These are phyloP conservation scores for Aleurites moluccanus DNA, from an alignment of 441 rosid species.

Conservation along the genomic window DNA sequence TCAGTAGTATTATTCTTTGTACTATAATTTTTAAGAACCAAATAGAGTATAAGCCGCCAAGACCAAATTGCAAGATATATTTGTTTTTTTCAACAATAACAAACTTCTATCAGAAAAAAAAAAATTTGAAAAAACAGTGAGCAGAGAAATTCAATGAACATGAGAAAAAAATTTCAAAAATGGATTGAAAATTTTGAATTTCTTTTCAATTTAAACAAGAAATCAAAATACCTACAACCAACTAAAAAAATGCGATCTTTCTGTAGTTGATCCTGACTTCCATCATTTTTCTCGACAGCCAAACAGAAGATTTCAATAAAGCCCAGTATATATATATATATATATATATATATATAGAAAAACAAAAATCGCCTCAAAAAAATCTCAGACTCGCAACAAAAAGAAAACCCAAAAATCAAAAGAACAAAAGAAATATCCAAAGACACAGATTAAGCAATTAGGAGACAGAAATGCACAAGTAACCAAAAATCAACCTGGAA, in stretches of 20 bases:
- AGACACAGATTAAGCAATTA: constrained; percentile 2
- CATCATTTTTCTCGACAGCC: constrained; percentile 8
- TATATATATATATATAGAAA: no score
- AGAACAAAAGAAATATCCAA: constrained; percentile 2
- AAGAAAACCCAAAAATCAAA: constrained; percentile 3
- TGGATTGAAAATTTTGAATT: not conserved
- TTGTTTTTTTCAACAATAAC: not conserved
- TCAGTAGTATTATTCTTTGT: not conserved
- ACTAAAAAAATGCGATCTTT: not conserved
- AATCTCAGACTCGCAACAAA: not conserved
- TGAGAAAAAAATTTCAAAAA: no score
- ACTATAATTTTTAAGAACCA: constrained; percentile 6
- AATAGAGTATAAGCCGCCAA: not conserved
- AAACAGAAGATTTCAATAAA: not conserved
- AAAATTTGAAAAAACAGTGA: not conserved
- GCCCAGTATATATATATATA: no score
- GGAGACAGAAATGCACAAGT: not conserved
- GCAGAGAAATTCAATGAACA: no score
- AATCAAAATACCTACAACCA: not conserved
- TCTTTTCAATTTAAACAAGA: not conserved
- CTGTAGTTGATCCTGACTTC: not conserved
- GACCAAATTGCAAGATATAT: not conserved
- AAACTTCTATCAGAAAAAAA: not conserved
- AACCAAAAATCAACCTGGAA: not conserved
- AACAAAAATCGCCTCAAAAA: no score